These are phyloP conservation scores for Phytomonas francai DNA, from an alignment of 208 protist species.

Conservation along the genomic window DNA sequence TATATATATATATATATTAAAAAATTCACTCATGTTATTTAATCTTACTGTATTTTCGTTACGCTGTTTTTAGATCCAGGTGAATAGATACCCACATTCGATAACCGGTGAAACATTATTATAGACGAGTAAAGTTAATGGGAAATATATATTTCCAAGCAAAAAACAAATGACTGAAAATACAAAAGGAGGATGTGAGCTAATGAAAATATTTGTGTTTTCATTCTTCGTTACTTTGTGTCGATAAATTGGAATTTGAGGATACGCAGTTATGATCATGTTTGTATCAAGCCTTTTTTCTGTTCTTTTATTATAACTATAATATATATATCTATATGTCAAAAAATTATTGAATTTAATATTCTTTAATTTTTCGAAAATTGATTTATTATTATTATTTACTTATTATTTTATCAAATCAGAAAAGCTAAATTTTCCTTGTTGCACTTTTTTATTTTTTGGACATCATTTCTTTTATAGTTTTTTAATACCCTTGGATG, in stretches of 20 bases:
- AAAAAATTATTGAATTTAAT: not conserved
- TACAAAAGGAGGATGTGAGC: not conserved
- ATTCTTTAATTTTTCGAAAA: not conserved
- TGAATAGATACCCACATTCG: not conserved
- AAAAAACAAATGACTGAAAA: not conserved
- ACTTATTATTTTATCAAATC: not conserved
- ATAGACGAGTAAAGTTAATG: not conserved
- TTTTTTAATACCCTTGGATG: not conserved
- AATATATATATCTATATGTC: not conserved
- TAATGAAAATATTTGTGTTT: constrained; percentile 1
- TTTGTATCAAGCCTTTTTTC: not conserved
- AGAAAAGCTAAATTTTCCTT: not conserved
- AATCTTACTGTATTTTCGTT: not conserved
- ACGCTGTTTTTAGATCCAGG: not conserved
- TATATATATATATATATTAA: not conserved
- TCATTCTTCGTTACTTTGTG: not conserved
- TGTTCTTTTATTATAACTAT: constrained; percentile 6
- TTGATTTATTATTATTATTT: not conserved
- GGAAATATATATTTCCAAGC: not conserved
- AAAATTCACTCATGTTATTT: not conserved
- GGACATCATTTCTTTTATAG: not conserved
- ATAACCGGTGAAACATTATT: not conserved
- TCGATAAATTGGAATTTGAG: constrained; percentile 4
- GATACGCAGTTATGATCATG: not conserved
- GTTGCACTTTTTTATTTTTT: not conserved